Evolutionary conservation across 179 eudicot species (phyloP).

Genomic region (Beta macrorhiza): DNA sequence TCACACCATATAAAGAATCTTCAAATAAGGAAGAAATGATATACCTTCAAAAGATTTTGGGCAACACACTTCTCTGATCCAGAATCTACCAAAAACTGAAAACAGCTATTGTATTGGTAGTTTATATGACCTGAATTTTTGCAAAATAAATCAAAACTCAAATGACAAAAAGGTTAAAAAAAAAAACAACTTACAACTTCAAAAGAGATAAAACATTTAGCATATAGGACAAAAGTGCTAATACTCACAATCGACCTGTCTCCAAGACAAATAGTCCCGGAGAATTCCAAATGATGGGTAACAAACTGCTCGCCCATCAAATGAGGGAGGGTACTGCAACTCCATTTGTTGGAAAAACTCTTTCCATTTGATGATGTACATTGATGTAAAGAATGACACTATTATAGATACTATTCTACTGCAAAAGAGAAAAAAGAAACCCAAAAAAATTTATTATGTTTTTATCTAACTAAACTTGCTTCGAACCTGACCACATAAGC

Average conservation of each 20-base stretch:
- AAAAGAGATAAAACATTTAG: not conserved
- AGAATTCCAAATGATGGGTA: constrained; percentile 73
- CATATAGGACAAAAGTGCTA: not conserved
- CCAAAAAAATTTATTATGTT: too few relatives aligned
- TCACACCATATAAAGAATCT: too few relatives aligned
- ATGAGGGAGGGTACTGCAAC: constrained; percentile 59
- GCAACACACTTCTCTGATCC: constrained; percentile 73
- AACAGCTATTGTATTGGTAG: constrained; percentile 94
- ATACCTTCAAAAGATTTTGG: constrained; percentile 67
- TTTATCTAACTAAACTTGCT: not conserved
- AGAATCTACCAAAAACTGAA: constrained; percentile 88
- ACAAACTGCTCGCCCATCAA: constrained; percentile 95
- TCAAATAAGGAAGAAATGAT: not conserved
- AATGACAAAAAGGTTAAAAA: not conserved
- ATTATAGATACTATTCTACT: constrained; percentile 72
- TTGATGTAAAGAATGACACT: constrained; percentile 71
- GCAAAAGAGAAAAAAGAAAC: constrained; percentile 26
- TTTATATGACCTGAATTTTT: constrained; percentile 74
- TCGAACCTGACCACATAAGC: not conserved
- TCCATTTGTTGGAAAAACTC: constrained; percentile 62
- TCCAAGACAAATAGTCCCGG: constrained; percentile 84
- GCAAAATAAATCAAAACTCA: not conserved
- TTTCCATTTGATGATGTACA: constrained; percentile 66
- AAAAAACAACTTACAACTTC: too few relatives aligned
- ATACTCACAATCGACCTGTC: constrained; percentile 96